A percentile compares a stretch with the other conserved stretches of the same genome.
These are phyloP conservation scores for Didymella lethalis DNA, from an alignment of 2,329 filamentous ascomycete species.

Conservation along the genomic window DNA sequence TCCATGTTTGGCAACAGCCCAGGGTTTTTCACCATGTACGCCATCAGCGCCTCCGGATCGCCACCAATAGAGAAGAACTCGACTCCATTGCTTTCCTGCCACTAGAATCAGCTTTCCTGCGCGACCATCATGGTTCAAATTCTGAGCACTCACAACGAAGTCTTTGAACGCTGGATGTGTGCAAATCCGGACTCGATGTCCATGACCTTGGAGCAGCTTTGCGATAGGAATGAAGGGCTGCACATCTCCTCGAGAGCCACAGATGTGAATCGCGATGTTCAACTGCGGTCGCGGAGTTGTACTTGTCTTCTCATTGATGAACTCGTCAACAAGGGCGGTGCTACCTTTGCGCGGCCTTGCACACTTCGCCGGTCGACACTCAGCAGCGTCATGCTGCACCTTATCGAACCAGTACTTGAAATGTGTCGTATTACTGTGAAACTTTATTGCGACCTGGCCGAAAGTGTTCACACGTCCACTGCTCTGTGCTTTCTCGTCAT, in stretches of 20 bases:
- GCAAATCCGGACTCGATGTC: constrained; percentile 41
- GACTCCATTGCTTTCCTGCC: constrained; percentile 32
- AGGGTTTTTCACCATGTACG: constrained; percentile 61
- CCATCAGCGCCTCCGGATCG: constrained; percentile 56
- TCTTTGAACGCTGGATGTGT: constrained; percentile 37
- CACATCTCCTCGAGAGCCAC: constrained; percentile 62
- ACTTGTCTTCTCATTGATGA: constrained; percentile 7
- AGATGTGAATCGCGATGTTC: constrained; percentile 65
- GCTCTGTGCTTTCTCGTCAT: constrained; percentile 23
- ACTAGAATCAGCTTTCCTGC: neutral
- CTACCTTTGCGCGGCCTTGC: constrained; percentile 16
- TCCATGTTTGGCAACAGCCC: constrained; percentile 48
- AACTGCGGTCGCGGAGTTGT: constrained; percentile 35
- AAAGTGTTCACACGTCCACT: constrained; percentile 24
- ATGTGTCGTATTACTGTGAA: constrained; percentile 27
- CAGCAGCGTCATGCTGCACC: constrained; percentile 18
- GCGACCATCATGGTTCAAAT: neutral
- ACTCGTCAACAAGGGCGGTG: constrained; percentile 12
- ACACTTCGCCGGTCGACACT: constrained; percentile 3
- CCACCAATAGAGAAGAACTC: constrained; percentile 52
- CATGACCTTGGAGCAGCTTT: constrained; percentile 52
- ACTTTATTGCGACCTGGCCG: constrained; percentile 30
- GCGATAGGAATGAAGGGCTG: constrained; percentile 69
- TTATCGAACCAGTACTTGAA: constrained; percentile 32
- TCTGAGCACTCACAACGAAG: constrained; percentile 23